Percentiles rank a stretch among this genome's conserved stretches.
Conservation (phyloP, 805 yeast species). For the Torulaspora quercuum region DNA sequence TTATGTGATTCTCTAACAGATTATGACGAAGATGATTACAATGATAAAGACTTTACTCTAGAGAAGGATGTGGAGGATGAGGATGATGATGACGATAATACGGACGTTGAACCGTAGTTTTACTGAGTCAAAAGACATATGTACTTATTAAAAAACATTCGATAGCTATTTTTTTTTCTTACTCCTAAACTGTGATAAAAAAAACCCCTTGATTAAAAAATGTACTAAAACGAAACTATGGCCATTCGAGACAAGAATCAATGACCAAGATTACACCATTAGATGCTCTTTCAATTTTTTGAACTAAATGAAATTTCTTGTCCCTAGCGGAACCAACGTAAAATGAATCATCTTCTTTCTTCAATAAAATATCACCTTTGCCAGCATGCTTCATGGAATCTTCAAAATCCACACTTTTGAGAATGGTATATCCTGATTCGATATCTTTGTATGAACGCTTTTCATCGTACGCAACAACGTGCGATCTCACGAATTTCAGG, state of each 20-base stretch:
- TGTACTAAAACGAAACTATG: slow-evolving; percentile 19
- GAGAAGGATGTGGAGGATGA: slow-evolving; percentile 17
- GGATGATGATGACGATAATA: slow-evolving; percentile 7
- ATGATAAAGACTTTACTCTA: slow-evolving; percentile 20
- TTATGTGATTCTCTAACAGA: slow-evolving; percentile 16
- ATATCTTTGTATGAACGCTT: slow-evolving; percentile 10
- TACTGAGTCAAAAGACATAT: background rate
- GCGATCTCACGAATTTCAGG: slow-evolving; percentile 57
- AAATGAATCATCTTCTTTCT: slow-evolving; percentile 37
- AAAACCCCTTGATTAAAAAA: too few species aligned
- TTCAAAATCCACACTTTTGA: slow-evolving; percentile 18
- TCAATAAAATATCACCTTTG: slow-evolving; percentile 39
- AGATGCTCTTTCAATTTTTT: slow-evolving; percentile 37
- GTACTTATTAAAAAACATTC: slow-evolving; percentile 3
- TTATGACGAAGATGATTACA: slow-evolving; percentile 16
- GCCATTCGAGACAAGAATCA: slow-evolving; percentile 39
- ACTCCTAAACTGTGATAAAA: too few species aligned
- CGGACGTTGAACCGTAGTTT: slow-evolving; percentile 9
- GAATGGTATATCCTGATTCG: slow-evolving; percentile 9
- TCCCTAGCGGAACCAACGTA: slow-evolving; percentile 35
- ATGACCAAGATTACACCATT: slow-evolving; percentile 48
- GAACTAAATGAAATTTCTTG: slow-evolving; percentile 38
- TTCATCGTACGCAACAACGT: slow-evolving; percentile 43
- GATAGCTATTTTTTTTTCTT: slow-evolving; percentile 2
- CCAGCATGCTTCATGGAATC: slow-evolving; percentile 25